phyloP scores from a whole-genome alignment of 2,329 filamentous ascomycete species.

The Acrocalymma vagum region DNA sequence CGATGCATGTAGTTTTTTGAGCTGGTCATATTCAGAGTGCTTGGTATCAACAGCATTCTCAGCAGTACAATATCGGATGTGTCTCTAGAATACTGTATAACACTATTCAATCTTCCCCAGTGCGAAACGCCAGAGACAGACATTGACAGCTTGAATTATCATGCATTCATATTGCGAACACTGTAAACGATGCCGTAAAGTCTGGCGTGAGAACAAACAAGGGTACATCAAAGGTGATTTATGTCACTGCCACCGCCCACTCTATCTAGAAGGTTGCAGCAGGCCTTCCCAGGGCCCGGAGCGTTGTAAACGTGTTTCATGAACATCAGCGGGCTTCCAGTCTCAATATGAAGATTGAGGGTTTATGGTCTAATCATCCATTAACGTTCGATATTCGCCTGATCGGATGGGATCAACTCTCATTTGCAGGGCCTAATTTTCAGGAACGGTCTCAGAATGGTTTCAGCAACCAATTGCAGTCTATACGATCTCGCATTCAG shows the following conservation, averaged over 20 bases:
- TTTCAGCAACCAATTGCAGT: conserved; percentile 10
- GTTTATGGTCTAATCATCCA: conserved; percentile 13
- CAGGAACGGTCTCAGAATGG: conserved; percentile 9
- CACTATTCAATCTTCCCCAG: conserved; percentile 5
- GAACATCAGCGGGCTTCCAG: conserved; percentile 11
- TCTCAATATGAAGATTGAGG: conserved; percentile 12
- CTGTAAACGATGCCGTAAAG: conserved; percentile 10
- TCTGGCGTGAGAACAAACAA: conserved; percentile 13
- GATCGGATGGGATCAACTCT: conserved; percentile 9
- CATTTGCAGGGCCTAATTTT: conserved; percentile 11
- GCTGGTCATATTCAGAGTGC: conserved; percentile 4
- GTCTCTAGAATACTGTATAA: conserved; percentile 5
- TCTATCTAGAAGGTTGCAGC: conserved; percentile 12
- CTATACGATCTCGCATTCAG: conserved; percentile 8
- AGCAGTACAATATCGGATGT: conserved; percentile 2
- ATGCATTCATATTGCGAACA: conserved; percentile 10
- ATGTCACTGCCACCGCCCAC: conserved; percentile 9
- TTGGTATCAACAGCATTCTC: conserved; percentile 6
- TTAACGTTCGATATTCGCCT: conserved; percentile 12
- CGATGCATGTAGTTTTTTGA: conserved; percentile 3
- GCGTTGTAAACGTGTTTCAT: conserved; percentile 13
- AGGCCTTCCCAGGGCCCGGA: conserved; percentile 10
- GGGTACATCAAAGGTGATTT: conserved; percentile 10
- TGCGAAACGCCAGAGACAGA: conserved; percentile 4
- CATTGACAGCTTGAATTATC: conserved; percentile 2